These are phyloP conservation scores for Phytophthora fragariaefolia DNA, from an alignment of 352 stramenopile species.

Conservation along the genomic window DNA sequence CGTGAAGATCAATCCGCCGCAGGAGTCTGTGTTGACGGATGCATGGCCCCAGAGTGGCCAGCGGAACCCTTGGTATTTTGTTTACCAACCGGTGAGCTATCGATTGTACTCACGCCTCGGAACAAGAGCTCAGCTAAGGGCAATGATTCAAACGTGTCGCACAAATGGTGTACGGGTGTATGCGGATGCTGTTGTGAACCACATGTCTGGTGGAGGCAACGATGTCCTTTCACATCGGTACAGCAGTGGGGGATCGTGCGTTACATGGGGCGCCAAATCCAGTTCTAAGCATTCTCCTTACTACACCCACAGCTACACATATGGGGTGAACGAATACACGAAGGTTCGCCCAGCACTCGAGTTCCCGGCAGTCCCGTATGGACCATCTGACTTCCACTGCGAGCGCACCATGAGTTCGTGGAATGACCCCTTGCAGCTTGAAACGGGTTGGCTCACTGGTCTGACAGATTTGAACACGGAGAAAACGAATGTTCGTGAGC, in stretches of 20 bases:
- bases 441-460: constrained; percentile 52
- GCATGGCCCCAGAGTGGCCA: constrained; percentile 42
- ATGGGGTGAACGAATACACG: constrained; percentile 51
- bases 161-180: constrained; percentile 69
- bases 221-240: constrained; percentile 50
- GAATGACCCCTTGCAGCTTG: constrained; percentile 45
- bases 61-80: constrained; percentile 75
- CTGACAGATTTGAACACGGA: constrained; percentile 65
- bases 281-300: constrained; percentile 49
- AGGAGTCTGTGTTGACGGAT: constrained; percentile 63
- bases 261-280: constrained; percentile 46
- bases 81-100: constrained; percentile 74
- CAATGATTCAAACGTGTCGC: constrained; percentile 74
- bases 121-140: constrained; percentile 51
- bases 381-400: constrained; percentile 72
- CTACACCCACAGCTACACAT: constrained; percentile 57
- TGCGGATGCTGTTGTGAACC: constrained; percentile 65
- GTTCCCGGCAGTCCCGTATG: constrained; percentile 65
- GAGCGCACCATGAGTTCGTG: constrained; percentile 48
- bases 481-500: constrained; percentile 63
- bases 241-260: constrained; percentile 29
- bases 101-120: constrained; percentile 65
- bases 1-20: constrained; percentile 73
- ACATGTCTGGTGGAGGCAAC: constrained; percentile 60
- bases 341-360: constrained; percentile 53